A percentile compares a stretch with the other conserved stretches of the same genome.
Conservation (phyloP, 352 stramenopile species). For the Aphanomyces stellatus region DNA sequence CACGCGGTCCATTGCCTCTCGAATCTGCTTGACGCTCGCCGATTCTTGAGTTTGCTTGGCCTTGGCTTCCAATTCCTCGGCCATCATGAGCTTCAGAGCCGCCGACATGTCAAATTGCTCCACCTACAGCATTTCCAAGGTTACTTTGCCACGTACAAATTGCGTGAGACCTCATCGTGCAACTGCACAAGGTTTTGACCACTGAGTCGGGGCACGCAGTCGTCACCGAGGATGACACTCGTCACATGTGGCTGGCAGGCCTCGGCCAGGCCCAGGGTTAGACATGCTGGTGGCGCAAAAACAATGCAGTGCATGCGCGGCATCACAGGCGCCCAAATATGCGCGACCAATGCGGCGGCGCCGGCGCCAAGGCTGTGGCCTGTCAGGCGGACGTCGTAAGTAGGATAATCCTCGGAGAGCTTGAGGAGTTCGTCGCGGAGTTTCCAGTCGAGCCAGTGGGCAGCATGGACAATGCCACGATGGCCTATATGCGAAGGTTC, state of each 20-base stretch:
- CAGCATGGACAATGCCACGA: slow-evolving; percentile 71
- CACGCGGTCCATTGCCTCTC: neutral
- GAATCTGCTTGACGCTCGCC: slow-evolving; percentile 3
- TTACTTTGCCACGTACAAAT: neutral
- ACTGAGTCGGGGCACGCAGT: slow-evolving; percentile 72
- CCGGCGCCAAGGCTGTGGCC: slow-evolving; percentile 67
- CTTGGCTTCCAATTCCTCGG: slow-evolving; percentile 12
- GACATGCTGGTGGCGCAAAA: slow-evolving; percentile 63
- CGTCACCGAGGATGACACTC: slow-evolving; percentile 65
- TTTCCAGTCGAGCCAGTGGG: slow-evolving; percentile 56
- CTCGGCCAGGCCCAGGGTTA: slow-evolving; percentile 49
- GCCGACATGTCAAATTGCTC: slow-evolving; percentile 15
- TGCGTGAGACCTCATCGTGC: slow-evolving; percentile 41
- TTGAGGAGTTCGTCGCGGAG: slow-evolving; percentile 38
- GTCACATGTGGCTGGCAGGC: slow-evolving; percentile 52
- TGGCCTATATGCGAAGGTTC: slow-evolving; percentile 25
- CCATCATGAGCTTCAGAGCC: slow-evolving; percentile 17
- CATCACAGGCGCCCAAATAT: slow-evolving; percentile 36
- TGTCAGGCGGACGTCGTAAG: slow-evolving; percentile 50
- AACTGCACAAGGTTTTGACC: slow-evolving; percentile 60
- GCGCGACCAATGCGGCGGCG: slow-evolving; percentile 54
- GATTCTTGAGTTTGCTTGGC: slow-evolving; percentile 2
- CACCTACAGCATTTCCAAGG: slow-evolving; percentile 8
- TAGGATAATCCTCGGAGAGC: slow-evolving; percentile 33
- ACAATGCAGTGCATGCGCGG: slow-evolving; percentile 47